These are phyloP conservation scores for Sarocladium oryzae DNA, from an alignment of 2,329 filamentous ascomycete genomes.

Conservation along the genomic window DNA sequence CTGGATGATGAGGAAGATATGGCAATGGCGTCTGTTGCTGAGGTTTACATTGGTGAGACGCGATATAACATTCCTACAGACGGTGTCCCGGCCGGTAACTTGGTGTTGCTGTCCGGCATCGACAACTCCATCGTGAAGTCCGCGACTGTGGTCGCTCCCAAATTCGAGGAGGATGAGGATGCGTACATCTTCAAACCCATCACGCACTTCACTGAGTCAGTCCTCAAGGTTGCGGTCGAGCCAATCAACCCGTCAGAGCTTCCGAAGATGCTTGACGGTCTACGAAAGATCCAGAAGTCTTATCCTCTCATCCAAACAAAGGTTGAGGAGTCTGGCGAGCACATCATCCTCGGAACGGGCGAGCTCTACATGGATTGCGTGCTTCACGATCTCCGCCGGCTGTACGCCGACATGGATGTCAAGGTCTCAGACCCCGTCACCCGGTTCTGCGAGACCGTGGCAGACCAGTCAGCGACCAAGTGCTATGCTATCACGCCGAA, in stretches of 20 bases:
- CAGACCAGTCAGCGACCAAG: constrained; percentile 94
- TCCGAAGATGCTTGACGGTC: constrained; percentile 95
- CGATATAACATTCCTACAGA: constrained; percentile 88
- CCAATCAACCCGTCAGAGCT: constrained; percentile 97
- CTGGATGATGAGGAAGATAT: constrained; percentile 98
- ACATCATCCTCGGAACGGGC: constrained; percentile 89
- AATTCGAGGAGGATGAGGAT: constrained; percentile 79
- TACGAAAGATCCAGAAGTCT: constrained; percentile 95
- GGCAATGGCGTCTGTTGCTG: constrained; percentile 74
- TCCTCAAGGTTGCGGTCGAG: constrained; percentile 96
- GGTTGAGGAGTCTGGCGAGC: constrained; percentile 95
- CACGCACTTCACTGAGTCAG: constrained; percentile 91
- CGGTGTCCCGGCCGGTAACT: constrained; percentile 88
- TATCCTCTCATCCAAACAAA: constrained; percentile 95
- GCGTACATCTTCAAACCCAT: constrained; percentile 93
- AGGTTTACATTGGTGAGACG: constrained; percentile 87
- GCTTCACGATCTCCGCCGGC: constrained; percentile 79
- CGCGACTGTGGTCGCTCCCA: constrained; percentile 77
- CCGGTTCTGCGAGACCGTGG: constrained; percentile 94
- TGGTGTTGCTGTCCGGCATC: constrained; percentile 84
- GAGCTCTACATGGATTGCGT: constrained; percentile 99
- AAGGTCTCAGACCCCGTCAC: constrained; percentile 98
- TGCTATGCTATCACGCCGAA: constrained; percentile 97
- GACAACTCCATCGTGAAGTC: constrained; percentile 99
- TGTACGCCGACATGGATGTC: constrained; percentile 99